A percentile compares a stretch with the other conserved stretches of the same genome.
These are phyloP conservation scores for Lentinus tigrinus DNA, from an alignment of 768 basidiomycete genomes.

Conservation along the genomic window DNA sequence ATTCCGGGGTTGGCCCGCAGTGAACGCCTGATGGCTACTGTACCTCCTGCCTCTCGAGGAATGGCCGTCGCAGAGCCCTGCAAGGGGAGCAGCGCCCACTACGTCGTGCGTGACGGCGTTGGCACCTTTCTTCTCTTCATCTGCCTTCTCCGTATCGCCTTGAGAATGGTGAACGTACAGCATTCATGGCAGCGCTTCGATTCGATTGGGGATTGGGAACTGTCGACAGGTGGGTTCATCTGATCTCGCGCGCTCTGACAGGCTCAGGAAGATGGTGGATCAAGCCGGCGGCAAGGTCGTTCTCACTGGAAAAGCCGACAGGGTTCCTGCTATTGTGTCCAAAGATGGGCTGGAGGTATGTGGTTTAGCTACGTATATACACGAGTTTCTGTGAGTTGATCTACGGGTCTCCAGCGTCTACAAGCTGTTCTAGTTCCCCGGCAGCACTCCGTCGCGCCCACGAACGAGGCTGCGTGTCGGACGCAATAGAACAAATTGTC, in stretches of 20 bases:
- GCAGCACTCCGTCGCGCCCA: too few species aligned
- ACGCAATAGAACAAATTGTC: neutral
- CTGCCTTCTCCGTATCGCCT: neutral
- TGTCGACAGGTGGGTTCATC: too few species aligned
- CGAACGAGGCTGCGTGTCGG: neutral
- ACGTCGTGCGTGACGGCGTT: neutral
- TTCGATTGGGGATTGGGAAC: neutral
- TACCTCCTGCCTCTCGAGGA: neutral
- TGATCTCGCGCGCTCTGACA: too few species aligned
- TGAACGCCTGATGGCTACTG: neutral
- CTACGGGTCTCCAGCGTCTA: neutral
- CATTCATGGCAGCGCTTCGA: neutral
- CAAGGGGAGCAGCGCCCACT: neutral
- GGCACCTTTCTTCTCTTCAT: neutral
- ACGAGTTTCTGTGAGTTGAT: neutral
- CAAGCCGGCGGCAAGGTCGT: neutral
- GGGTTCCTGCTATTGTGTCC: neutral
- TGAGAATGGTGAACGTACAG: neutral
- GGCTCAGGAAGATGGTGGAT: too few species aligned
- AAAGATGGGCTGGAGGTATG: neutral
- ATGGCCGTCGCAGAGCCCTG: neutral
- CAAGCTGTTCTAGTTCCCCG: too few species aligned
- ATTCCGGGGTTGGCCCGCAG: neutral
- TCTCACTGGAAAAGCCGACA: neutral
- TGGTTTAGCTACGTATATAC: neutral